Conservation (phyloP, 2,329 filamentous ascomycete species). For the Meredithiella fracta region DNA sequence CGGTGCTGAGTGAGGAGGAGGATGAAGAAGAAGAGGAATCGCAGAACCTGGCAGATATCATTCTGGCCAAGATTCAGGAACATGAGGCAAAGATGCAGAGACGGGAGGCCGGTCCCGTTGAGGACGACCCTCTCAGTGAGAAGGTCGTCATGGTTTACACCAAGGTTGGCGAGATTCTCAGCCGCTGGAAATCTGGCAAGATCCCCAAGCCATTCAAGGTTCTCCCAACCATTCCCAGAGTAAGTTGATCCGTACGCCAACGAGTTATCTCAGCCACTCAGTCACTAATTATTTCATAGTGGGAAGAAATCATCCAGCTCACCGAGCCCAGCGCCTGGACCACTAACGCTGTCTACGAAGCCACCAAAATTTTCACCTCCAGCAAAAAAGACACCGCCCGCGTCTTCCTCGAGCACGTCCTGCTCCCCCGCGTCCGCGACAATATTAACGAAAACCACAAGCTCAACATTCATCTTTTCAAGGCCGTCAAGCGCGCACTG, state of each 20-base stretch:
- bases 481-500: slow-evolving; percentile 75
- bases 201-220: slow-evolving; percentile 97
- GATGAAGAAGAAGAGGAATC: slow-evolving; percentile 34
- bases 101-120: slow-evolving; percentile 35
- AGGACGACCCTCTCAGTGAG: slow-evolving; percentile 70
- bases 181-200: slow-evolving; percentile 22
- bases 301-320: slow-evolving; percentile 73
- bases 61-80: slow-evolving; percentile 82
- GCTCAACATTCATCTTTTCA: slow-evolving; percentile 89
- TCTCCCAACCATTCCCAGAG: slow-evolving; percentile 61
- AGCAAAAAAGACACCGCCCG: slow-evolving; percentile 65
- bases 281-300: slow-evolving; percentile 28
- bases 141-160: slow-evolving; percentile 92
- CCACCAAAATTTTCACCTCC: slow-evolving; percentile 83
- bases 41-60: slow-evolving; percentile 81
- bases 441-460: slow-evolving; percentile 91
- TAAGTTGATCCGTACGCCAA: slow-evolving; percentile 3
- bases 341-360: slow-evolving; percentile 66
- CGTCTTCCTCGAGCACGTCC: slow-evolving; percentile 69
- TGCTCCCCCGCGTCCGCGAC: slow-evolving; percentile 80
- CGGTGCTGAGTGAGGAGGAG: slow-evolving; percentile 24
- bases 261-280: not conserved
- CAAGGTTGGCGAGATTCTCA: slow-evolving; percentile 32
- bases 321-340: slow-evolving; percentile 65
- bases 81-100: slow-evolving; percentile 55